Evolutionary conservation across 495 filamentous ascomycete species (phyloP).

Genomic region (Xanthoparmelia taractica): DNA sequence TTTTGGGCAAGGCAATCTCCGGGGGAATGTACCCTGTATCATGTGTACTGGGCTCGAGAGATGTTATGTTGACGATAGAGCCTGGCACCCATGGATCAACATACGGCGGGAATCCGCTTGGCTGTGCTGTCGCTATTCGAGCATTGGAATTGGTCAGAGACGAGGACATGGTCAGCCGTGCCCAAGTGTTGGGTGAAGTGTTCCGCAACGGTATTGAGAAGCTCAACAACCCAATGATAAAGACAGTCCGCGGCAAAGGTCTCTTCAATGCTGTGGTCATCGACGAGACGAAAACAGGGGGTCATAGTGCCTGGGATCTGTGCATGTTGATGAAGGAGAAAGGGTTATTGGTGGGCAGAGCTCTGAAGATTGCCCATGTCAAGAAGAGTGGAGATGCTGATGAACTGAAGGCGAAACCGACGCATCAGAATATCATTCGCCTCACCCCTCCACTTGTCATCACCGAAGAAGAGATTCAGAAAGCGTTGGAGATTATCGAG

Average conservation of each 20-base stretch:
- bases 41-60: slow-evolving; percentile 78
- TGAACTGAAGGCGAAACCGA: slow-evolving; percentile 78
- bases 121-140: slow-evolving; percentile 89
- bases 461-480: slow-evolving; percentile 46
- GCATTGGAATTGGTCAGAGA: slow-evolving; percentile 93
- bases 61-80: slow-evolving; percentile 96
- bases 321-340: slow-evolving; percentile 95
- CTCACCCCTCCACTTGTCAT: slow-evolving; percentile 51
- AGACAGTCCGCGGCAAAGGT: slow-evolving; percentile 82
- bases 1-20: slow-evolving; percentile 94
- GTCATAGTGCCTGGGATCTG: slow-evolving; percentile 91
- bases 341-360: slow-evolving; percentile 71
- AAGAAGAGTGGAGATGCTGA: slow-evolving; percentile 31
- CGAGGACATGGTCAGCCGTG: slow-evolving; percentile 75
- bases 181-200: slow-evolving; percentile 70
- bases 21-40: slow-evolving; percentile 99
- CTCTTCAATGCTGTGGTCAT: slow-evolving; percentile 95
- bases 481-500: slow-evolving; percentile 45
- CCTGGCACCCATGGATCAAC: slow-evolving; percentile 95
- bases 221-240: slow-evolving; percentile 72
- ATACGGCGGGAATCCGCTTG: slow-evolving; percentile 96
- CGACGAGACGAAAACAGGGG: slow-evolving; percentile 77
- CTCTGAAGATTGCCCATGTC: slow-evolving; percentile 38
- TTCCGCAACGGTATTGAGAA: slow-evolving; percentile 70
- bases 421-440: slow-evolving; percentile 89